These are phyloP conservation scores for Xylaria scruposa DNA, from an alignment of 495 filamentous ascomycete genomes.

Conservation along the genomic window DNA sequence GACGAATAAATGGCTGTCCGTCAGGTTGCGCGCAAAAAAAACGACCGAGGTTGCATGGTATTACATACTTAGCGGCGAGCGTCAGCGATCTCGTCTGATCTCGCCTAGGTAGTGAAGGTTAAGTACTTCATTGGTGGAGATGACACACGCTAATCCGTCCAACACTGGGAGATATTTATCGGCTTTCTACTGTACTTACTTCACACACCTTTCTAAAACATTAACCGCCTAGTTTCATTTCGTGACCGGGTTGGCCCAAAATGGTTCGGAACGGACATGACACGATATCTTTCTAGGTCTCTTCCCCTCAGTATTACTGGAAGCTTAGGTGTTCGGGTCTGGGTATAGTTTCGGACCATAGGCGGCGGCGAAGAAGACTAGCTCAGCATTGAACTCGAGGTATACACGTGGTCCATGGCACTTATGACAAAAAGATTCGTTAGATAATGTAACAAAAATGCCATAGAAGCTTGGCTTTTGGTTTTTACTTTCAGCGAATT, in stretches of 20 bases:
- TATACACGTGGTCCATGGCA: not conserved
- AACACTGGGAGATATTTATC: constrained; percentile 1
- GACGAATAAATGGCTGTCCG: not conserved
- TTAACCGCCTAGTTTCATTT: not conserved
- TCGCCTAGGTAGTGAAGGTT: not conserved
- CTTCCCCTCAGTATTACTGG: not conserved
- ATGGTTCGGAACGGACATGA: not conserved
- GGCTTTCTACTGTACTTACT: not conserved
- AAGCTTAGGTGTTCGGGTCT: not conserved
- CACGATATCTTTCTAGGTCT: too few relatives aligned
- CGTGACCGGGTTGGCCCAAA: not conserved
- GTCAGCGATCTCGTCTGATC: constrained; percentile 9
- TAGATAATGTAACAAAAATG: not conserved
- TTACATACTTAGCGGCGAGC: constrained; percentile 6
- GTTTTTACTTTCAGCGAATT: constrained; percentile 4
- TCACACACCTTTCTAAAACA: not conserved
- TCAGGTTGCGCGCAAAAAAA: not conserved
- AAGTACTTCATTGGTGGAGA: not conserved
- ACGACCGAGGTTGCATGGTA: not conserved
- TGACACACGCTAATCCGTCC: not conserved
- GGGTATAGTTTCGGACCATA: not conserved
- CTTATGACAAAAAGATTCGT: not conserved
- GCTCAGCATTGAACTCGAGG: not conserved
- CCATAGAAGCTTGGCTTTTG: not conserved
- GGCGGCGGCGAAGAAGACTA: not conserved